Conservation (phyloP, 2,329 filamentous ascomycete species). For the Cladosporium sp. region DNA sequence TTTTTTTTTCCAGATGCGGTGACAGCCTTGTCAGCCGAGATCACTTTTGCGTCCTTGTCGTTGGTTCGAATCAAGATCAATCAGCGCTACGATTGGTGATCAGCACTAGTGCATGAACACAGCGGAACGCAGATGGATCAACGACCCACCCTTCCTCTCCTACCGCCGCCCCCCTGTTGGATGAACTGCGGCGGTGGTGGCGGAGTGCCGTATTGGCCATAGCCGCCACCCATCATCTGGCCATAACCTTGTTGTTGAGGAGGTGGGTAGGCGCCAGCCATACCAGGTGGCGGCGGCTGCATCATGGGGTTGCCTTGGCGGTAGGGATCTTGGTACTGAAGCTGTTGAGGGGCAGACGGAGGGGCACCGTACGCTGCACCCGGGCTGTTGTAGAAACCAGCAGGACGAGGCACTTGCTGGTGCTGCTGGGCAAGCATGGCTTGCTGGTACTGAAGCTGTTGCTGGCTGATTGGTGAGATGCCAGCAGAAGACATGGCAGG, state of each 20-base stretch:
- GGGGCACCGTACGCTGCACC: slow-evolving; percentile 29
- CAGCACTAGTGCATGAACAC: not conserved
- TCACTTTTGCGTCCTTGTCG: not conserved
- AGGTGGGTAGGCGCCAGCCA: slow-evolving; percentile 11
- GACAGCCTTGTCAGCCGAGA: not conserved
- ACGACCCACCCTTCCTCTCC: slow-evolving; percentile 13
- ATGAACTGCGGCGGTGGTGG: slow-evolving; percentile 14
- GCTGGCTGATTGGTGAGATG: slow-evolving; percentile 42
- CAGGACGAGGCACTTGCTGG: slow-evolving; percentile 30
- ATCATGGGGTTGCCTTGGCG: slow-evolving; percentile 40
- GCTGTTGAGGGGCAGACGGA: slow-evolving; percentile 26
- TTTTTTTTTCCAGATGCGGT: not conserved
- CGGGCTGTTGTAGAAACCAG: slow-evolving; percentile 34
- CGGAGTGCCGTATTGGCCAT: slow-evolving; percentile 9
- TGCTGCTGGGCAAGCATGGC: slow-evolving; percentile 50
- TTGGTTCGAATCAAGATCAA: not conserved
- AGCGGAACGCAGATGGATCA: not conserved
- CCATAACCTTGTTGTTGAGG: slow-evolving; percentile 30
- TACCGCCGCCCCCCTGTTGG: slow-evolving; percentile 12
- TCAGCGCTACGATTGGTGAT: not conserved
- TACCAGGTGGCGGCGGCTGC: slow-evolving; percentile 28
- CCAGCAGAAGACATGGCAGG: slow-evolving; percentile 39
- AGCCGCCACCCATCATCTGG: slow-evolving; percentile 21
- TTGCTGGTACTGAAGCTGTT: slow-evolving; percentile 61
- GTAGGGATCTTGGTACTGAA: slow-evolving; percentile 43